Evolutionary conservation across 352 stramenopile genomes (phyloP).

Genomic region (Phytophthora cryptogea): DNA sequence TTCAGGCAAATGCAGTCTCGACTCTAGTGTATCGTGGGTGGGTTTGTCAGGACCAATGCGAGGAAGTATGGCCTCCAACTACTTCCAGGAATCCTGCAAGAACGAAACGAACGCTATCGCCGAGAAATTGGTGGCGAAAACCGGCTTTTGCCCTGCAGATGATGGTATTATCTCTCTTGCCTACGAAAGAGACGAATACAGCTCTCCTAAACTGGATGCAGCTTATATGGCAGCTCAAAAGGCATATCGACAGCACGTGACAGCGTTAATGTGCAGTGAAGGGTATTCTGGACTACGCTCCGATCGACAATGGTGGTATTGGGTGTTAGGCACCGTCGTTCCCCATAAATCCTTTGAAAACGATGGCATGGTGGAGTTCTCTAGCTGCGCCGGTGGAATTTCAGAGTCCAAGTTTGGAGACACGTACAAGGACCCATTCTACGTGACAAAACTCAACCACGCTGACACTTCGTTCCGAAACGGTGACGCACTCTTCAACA

Average conservation of each 20-base stretch:
- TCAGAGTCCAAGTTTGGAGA: constrained; percentile 29
- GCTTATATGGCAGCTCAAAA: constrained; percentile 43
- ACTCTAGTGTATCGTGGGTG: constrained; percentile 38
- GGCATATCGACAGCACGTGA: constrained; percentile 33
- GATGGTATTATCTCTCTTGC: constrained; percentile 34
- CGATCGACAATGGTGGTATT: constrained; percentile 24
- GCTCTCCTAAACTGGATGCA: constrained; percentile 17
- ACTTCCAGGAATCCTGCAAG: constrained; percentile 41
- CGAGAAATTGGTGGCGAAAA: constrained; percentile 24
- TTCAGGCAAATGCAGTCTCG: constrained; percentile 27
- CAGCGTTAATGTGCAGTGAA: constrained; percentile 46
- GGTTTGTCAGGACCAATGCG: constrained; percentile 36
- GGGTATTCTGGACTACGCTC: constrained; percentile 40
- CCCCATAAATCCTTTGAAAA: constrained; percentile 40
- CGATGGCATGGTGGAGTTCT: constrained; percentile 49
- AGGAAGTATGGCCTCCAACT: constrained; percentile 52
- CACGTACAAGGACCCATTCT: constrained; percentile 46
- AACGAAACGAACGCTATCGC: constrained; percentile 26
- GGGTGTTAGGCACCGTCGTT: constrained; percentile 23
- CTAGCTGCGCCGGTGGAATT: constrained; percentile 45
- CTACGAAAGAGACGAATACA: constrained; percentile 39
- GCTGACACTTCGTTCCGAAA: constrained; percentile 50
- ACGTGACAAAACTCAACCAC: constrained; percentile 41
- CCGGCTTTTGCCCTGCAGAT: constrained; percentile 32
- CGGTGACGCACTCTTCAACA: constrained; percentile 46